Conservation (phyloP, 2,329 filamentous ascomycete genomes). For the Sclerotinia trifoliorum region DNA sequence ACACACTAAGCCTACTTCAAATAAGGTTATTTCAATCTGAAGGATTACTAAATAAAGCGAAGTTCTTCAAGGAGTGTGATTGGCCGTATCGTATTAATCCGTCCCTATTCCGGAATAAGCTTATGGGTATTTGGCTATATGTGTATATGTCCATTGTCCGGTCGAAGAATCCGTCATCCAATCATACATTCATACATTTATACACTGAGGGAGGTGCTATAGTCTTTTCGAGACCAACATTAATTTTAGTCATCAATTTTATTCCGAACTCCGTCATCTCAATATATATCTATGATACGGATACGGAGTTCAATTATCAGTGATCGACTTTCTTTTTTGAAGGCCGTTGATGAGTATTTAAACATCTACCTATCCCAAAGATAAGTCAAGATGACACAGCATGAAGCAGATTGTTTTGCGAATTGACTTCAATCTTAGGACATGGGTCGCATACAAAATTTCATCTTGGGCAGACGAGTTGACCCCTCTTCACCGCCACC, state of each 20-base stretch:
- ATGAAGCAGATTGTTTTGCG: not conserved
- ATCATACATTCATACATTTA: too few species aligned
- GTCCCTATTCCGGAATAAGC: too few species aligned
- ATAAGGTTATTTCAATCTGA: too few species aligned
- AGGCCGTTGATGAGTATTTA: not conserved
- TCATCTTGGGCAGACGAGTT: constrained; percentile 32
- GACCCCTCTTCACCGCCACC: constrained; percentile 31
- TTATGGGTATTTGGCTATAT: too few species aligned
- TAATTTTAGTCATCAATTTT: not conserved
- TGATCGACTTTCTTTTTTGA: not conserved
- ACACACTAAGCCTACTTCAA: too few species aligned
- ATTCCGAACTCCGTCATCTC: not conserved
- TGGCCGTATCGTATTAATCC: too few species aligned
- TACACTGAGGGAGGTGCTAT: too few species aligned
- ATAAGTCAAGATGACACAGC: not conserved
- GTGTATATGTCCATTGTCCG: too few species aligned
- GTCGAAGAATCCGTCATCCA: too few species aligned
- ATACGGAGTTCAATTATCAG: not conserved
- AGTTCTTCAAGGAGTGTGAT: too few species aligned
- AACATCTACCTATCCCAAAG: not conserved
- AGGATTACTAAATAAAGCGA: too few species aligned
- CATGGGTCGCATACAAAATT: constrained; percentile 31
- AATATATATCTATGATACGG: not conserved
- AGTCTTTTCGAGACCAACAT: not conserved
- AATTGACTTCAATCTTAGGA: not conserved